Base-by-base conservation (phyloP, 2,329 filamentous ascomycete genomes). In the Sclerotiophoma versabilis region DNA sequence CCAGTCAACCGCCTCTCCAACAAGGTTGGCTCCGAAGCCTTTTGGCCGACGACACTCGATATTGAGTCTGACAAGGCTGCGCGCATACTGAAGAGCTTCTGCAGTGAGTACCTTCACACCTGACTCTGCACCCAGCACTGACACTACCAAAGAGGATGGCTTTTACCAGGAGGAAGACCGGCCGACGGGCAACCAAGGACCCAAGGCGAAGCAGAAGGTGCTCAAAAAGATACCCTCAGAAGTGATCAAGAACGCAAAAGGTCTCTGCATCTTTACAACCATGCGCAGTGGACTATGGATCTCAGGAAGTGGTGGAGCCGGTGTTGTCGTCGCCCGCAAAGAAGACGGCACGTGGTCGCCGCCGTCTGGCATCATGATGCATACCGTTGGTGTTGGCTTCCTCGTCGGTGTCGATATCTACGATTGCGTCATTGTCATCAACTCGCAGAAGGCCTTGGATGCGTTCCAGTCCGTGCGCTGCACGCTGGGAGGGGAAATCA, bases 271-370 rank as follows among this genome's bases (percentile, higher is more conserved):
- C 63, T 97, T 97, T 78, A 96, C 93, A 0, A 96, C 92, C 25
- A 96, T 97, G 92, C 88, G 93, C 14, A 93, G 91, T 12, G 93
- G 93, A 11, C 79, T 97, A 26, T 96, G 93, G 90, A 83, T 96
- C 64, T 93, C 91, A 38, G 93, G 93, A 38, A 93, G 92, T 14
- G 93, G 93, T 23, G 93, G 93, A 32, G 93, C 91, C 52, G 93
- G 93, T 44, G 84, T 98, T 32, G 81, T 98, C 32, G 86, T 97
- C 54, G 93, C 88, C 15, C 86, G 91, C 63, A 90, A 91, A 68
- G 88, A 89, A 20, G 92, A 96, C 63, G 92, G 93, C 6, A 88
- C 87, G 60, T 97, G 93, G 93, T 95, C 91, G 60, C 90, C 92
- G 8, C 93, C 93, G 0, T 96, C 91, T 0, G 93, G 91, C 41